Evolutionary conservation across 805 yeast species (phyloP).

Genomic region (Sungouiella blattae): DNA sequence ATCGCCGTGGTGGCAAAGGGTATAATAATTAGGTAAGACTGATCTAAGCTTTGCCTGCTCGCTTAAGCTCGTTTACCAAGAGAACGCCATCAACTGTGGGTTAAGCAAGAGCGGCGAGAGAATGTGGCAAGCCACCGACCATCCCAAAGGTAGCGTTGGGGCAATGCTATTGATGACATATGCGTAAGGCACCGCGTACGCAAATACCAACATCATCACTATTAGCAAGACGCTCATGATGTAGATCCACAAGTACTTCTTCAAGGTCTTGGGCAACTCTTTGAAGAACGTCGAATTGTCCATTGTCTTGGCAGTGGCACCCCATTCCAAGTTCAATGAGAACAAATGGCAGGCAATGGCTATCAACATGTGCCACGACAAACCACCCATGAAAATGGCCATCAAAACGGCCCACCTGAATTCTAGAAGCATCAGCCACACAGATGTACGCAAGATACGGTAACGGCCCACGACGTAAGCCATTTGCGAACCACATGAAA

Average conservation of each 20-base stretch:
- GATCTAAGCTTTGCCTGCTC: no score
- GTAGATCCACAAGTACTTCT: constrained; percentile 1
- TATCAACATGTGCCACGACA: not conserved
- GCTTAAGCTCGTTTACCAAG: no score
- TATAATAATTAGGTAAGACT: no score
- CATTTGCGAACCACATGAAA: not conserved
- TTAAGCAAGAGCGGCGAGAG: not conserved
- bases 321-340: not conserved
- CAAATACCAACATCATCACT: not conserved
- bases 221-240: not conserved
- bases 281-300: not conserved
- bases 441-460: not conserved
- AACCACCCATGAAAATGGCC: constrained; percentile 1
- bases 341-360: not conserved
- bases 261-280: not conserved
- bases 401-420: not conserved
- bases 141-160: not conserved
- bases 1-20: no score
- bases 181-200: not conserved
- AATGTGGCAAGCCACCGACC: not conserved
- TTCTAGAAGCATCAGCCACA: not conserved
- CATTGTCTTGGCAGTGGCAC: not conserved
- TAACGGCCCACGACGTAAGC: not conserved
- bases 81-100: not conserved
- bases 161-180: not conserved